Percentiles rank a stretch among this genome's conserved stretches.
phyloP scores from a whole-genome alignment of 129 eudicot genomes.

The Flaveria trinervia region DNA sequence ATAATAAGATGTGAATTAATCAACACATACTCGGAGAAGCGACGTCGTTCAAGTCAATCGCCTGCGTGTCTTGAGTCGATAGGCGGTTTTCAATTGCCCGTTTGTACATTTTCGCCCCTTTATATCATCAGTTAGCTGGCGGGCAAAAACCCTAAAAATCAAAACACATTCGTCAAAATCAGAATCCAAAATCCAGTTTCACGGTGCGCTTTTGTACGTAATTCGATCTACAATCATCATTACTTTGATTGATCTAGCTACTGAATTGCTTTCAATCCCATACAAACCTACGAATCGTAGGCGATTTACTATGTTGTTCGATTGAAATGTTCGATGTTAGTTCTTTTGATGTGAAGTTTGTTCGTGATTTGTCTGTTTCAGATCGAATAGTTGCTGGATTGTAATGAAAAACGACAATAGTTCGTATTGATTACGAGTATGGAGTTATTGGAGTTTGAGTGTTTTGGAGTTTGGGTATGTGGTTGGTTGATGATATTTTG shows the following conservation, averaged over 20 bases:
- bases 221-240: conserved; percentile 13
- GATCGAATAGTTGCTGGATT: conserved; percentile 6
- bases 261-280: conserved; percentile 12
- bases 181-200: conserved; percentile 17
- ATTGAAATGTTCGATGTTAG: not conserved
- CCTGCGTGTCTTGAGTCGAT: conserved; percentile 16
- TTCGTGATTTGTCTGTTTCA: not conserved
- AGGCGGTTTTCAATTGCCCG: conserved; percentile 39
- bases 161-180: conserved; percentile 35
- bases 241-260: conserved; percentile 13
- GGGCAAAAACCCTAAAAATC: conserved; percentile 46
- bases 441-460: too few species aligned
- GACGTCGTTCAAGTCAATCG: conserved; percentile 7
- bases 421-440: too few species aligned
- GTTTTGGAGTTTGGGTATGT: too few species aligned
- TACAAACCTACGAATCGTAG: conserved; percentile 12
- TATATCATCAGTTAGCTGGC: conserved; percentile 22
- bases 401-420: not conserved
- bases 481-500: too few species aligned
- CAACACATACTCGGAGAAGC: conserved; percentile 13
- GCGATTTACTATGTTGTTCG: not conserved
- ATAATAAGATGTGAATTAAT: not conserved
- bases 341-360: conserved; percentile 1
- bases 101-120: conserved; percentile 34
- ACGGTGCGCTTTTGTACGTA: conserved; percentile 35